Conservation (phyloP, 176 grass and related monocot species). For the Lolium perenne region DNA sequence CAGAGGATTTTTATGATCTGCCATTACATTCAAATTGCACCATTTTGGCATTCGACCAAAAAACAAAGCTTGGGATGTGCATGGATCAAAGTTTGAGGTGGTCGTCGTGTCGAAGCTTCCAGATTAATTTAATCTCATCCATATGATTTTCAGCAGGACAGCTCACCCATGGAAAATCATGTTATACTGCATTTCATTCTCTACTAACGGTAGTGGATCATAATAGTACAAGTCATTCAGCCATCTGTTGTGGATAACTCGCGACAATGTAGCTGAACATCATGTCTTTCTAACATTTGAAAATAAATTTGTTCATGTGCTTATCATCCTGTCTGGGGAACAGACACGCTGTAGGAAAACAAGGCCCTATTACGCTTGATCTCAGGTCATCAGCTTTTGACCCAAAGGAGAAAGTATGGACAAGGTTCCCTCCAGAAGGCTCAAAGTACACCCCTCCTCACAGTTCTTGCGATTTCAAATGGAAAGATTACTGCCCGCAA, state of each 20-base stretch:
- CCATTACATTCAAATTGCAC: constrained; percentile 6
- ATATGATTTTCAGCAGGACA: constrained; percentile 1
- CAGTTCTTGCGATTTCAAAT: constrained; percentile 93
- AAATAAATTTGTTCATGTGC: neutral
- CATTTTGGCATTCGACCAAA: neutral
- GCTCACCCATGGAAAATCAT: neutral
- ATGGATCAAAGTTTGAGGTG: neutral
- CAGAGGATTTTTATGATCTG: constrained; percentile 18
- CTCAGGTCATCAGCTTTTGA: constrained; percentile 94
- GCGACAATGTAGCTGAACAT: neutral
- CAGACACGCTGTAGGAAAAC: constrained; percentile 92
- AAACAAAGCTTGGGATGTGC: neutral
- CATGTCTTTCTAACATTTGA: neutral
- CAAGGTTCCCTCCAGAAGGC: constrained; percentile 63
- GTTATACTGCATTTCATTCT: constrained; percentile 8
- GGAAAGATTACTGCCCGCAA: constrained; percentile 97
- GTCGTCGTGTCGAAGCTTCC: neutral
- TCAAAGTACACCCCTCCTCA: constrained; percentile 97
- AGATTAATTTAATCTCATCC: neutral
- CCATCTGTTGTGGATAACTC: neutral
- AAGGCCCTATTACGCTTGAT: constrained; percentile 74
- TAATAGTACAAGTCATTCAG: neutral
- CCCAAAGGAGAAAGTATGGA: constrained; percentile 34
- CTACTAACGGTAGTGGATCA: neutral
- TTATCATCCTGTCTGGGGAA: constrained; percentile 19